Base-by-base conservation (phyloP, 2,329 filamentous ascomycete species). In the Curvularia lunata region DNA sequence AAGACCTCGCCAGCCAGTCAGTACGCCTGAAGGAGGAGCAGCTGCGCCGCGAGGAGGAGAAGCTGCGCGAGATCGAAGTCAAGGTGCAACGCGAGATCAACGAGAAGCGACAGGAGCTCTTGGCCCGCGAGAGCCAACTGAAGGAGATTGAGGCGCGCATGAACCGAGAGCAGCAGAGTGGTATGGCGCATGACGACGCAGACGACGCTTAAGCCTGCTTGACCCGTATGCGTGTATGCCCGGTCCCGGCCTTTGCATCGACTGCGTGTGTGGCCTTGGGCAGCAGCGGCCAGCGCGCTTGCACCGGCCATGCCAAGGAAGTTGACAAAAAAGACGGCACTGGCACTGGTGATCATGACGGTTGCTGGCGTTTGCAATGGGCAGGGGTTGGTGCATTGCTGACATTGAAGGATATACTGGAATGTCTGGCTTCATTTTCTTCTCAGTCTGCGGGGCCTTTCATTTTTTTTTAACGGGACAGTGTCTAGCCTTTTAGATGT, bases 41-140 rank as follows among this genome's bases (percentile, higher is more conserved):
- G 81, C 91, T 99, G 70, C 92, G 95, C 77, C 92, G 95, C 75
- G 95, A 99, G 81, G 95, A 99, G 84, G 95, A 99, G 90, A 99
- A 99, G 85, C 89, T 99, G 65, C 91, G 95, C 80, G 95, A 99
- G 84, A 98, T 99, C 78, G 95, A 99, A 79, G 85, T 97, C 84
- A 99, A 99, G 89, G 95, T 99, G 64, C 95, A 99, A 84, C 91
- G 95, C 77, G 95, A 99, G 82, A 99, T 99, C 84, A 97, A 97
- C 82, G 95, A 98, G 87, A 99, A 99, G 88, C 89, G 95, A 83
- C 95, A 99, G 83, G 95, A 99, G 82, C 86, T 99, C 62, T 79
- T 99, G 80, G 95, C 95, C 66, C 92, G 95, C 79, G 95, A 99
- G 84, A 97, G 92, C 75, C 95, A 99, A 83, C 88, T 99, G 72